Conservation (phyloP, 176 grass and related monocot genomes). For the Bothriochloa decipiens region DNA sequence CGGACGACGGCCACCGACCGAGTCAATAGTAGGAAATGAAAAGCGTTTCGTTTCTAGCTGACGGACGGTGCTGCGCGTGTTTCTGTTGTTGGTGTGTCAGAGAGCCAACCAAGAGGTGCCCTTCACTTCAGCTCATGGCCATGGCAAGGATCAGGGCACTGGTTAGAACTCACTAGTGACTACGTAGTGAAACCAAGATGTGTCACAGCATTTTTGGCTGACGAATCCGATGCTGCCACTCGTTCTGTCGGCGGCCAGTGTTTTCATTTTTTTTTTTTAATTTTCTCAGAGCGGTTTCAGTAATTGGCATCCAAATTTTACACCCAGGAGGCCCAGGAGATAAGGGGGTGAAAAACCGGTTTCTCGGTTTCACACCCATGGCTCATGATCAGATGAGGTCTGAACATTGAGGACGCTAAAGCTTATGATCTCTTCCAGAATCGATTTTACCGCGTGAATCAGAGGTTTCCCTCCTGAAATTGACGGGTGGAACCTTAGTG, state of each 20-base stretch:
- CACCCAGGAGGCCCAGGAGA: not conserved
- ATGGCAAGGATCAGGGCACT: not conserved
- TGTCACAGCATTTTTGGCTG: not conserved
- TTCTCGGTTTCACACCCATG: not conserved
- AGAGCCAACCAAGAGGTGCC: not conserved
- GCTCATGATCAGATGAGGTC: not conserved
- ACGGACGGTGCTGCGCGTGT: not conserved
- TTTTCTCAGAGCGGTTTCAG: not conserved
- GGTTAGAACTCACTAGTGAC: conserved; percentile 41
- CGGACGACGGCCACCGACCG: conserved; percentile 4
- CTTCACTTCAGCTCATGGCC: conserved; percentile 44
- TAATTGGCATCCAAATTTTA: not conserved
- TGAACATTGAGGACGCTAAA: conserved; percentile 2
- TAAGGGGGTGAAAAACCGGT: not conserved
- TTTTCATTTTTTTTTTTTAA: too few relatives aligned
- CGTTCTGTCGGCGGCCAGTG: not conserved
- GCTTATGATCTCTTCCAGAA: not conserved
- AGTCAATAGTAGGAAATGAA: not conserved
- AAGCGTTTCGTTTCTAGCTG: not conserved
- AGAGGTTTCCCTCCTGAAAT: not conserved
- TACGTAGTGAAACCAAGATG: not conserved
- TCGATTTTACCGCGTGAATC: not conserved
- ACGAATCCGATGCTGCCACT: not conserved
- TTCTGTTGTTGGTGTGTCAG: not conserved
- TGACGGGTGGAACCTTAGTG: not conserved